Percentiles rank a stretch among this genome's conserved stretches.
phyloP scores from a whole-genome alignment of 1,284 basidiomycete genomes.

The Boletus mariae region DNA sequence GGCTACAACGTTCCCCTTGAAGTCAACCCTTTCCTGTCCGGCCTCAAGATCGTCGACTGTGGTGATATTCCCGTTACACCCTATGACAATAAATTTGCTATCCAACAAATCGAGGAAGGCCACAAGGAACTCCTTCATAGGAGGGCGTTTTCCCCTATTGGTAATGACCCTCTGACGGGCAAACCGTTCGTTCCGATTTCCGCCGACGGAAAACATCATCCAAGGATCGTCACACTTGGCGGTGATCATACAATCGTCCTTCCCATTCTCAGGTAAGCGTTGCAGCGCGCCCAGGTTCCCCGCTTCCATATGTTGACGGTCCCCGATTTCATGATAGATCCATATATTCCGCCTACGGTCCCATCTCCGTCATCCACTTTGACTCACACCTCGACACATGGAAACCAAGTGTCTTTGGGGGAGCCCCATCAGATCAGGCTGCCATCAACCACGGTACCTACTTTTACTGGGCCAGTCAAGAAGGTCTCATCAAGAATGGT shows the following conservation, averaged over 20 bases:
- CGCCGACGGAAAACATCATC: constrained; percentile 61
- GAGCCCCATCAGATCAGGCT: constrained; percentile 61
- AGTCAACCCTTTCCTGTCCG: constrained; percentile 63
- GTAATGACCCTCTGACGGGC: constrained; percentile 57
- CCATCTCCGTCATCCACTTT: constrained; percentile 76
- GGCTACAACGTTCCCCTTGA: constrained; percentile 72
- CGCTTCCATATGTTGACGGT: constrained; percentile 2
- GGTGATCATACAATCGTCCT: constrained; percentile 77
- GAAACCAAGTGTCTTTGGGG: constrained; percentile 70
- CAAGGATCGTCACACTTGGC: constrained; percentile 68
- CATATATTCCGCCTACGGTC: constrained; percentile 64
- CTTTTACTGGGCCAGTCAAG: constrained; percentile 75
- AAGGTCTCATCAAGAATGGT: constrained; percentile 72
- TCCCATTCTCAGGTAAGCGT: constrained; percentile 41
- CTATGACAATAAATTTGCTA: constrained; percentile 66
- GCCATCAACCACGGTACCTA: constrained; percentile 75
- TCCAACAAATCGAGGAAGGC: constrained; percentile 69
- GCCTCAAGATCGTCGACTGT: constrained; percentile 68
- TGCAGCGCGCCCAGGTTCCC: not conserved
- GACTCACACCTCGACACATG: constrained; percentile 75
- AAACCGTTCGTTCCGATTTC: constrained; percentile 51
- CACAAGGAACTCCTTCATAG: constrained; percentile 63
- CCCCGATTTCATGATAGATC: constrained; percentile 40
- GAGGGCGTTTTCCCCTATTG: constrained; percentile 54
- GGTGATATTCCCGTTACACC: constrained; percentile 57